These are phyloP conservation scores for Hygrophila difformis DNA, from an alignment of 257 asterid genomes.

Conservation along the genomic window DNA sequence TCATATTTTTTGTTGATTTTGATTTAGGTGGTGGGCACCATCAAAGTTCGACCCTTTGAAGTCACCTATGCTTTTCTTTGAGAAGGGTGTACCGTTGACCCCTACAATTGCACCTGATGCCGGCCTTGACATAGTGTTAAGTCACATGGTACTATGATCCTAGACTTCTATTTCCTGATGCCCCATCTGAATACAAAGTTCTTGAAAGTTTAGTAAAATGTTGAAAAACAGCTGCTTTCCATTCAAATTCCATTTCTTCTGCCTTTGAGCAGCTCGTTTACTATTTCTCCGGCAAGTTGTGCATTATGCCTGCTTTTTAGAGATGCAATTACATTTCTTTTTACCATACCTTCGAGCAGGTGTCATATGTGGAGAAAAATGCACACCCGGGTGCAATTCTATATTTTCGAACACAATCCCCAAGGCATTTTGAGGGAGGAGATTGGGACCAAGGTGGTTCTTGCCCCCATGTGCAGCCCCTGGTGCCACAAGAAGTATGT, in stretches of 20 bases:
- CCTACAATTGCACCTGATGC: slow-evolving; percentile 63
- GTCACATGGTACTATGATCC: slow-evolving; percentile 62
- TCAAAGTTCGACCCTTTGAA: slow-evolving; percentile 93
- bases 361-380: slow-evolving; percentile 44
- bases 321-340: slow-evolving; percentile 1
- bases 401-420: slow-evolving; percentile 83
- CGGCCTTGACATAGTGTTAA: slow-evolving; percentile 72
- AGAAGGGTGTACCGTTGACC: slow-evolving; percentile 63
- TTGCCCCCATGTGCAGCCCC: slow-evolving; percentile 62
- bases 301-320: too few relatives aligned
- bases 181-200: slow-evolving; percentile 1
- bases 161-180: slow-evolving; percentile 9
- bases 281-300: too few relatives aligned
- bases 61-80: slow-evolving; percentile 89
- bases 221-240: background rate
- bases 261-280: slow-evolving; percentile 10
- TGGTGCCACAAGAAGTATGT: slow-evolving; percentile 61
- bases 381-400: slow-evolving; percentile 36
- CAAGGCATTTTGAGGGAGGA: slow-evolving; percentile 94
- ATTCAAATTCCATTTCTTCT: background rate
- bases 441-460: slow-evolving; percentile 97
- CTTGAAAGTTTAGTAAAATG: background rate
- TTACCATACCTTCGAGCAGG: slow-evolving; percentile 25
- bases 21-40: slow-evolving; percentile 98
- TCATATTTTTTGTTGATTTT: slow-evolving; percentile 14